Base-by-base conservation (phyloP, 2,329 filamentous ascomycete genomes). In the Elsinoe fawcettii region DNA sequence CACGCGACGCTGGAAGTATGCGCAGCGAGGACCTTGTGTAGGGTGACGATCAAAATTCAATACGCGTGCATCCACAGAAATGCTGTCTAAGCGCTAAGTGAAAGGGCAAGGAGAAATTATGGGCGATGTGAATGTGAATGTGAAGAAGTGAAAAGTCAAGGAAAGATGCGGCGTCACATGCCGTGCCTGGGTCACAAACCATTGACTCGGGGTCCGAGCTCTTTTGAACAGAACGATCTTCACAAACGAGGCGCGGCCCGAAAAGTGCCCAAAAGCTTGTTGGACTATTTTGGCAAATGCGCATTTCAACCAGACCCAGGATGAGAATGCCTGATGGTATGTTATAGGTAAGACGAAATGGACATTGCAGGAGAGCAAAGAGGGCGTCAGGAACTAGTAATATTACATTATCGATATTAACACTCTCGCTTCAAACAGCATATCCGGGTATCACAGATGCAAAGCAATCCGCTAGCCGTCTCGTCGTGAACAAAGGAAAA, bases 401-500 rank as follows among this genome's bases (percentile, higher is more conserved):
- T 53, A 53, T 53, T 53, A 53, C 49, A 53, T 53, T 53, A 53
- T 36, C 12, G 30, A 37, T 36, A 39, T 53, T 14, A n/a, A 8
- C 39, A 22, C 12, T 9, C 18, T 16, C 18, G 9, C 25, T 20
- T 14, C 49, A 37, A 36, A 22, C 32, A 53, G 16, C 32, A 53
- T 32, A 34, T 22, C 20, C 32, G 49, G 49, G 49, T 53, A 53
- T 53, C 49, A 30, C 27, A 53, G 49, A 53, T 53, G 49, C 49
- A 53, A 53, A 53, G 49, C 49, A 39, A 16, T 18, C 16, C 49
- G 49, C 49, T 53, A 12, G 49, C 49, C 41, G 32, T 53, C 30
- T 53, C 32, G 18, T 53, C 49, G 49, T 53, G 32, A 51, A 53
- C 49, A 53, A 25, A 53, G 30, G 49, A 53, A 51, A 37, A 12